Evolutionary conservation across 2,329 filamentous ascomycete genomes (phyloP).

Genomic region (Ascomycota sp.): DNA sequence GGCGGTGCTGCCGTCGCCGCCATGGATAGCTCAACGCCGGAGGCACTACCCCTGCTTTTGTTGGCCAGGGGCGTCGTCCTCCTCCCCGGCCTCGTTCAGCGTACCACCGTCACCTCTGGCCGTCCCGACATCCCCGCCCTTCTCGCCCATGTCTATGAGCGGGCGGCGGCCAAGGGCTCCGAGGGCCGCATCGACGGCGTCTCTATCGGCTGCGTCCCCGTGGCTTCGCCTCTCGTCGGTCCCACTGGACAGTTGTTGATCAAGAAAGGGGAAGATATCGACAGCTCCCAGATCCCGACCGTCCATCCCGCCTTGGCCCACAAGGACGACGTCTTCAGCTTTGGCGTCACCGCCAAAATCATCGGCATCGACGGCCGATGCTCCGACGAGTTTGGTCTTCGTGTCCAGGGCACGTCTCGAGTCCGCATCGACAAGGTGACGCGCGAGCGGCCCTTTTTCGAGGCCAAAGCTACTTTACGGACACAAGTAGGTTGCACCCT

Average conservation of each 20-base stretch:
- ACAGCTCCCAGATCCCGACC: conserved; percentile 19
- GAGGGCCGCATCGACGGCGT: conserved; percentile 44
- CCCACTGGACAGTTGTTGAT: conserved; percentile 58
- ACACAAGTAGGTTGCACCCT: conserved; percentile 32
- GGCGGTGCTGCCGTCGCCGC: too few relatives aligned
- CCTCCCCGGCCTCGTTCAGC: conserved; percentile 66
- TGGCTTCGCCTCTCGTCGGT: conserved; percentile 55
- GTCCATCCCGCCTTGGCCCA: conserved; percentile 38
- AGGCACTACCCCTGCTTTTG: conserved; percentile 55
- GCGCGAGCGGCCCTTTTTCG: conserved; percentile 69
- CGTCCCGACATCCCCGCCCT: conserved; percentile 78
- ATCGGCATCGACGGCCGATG: conserved; percentile 57
- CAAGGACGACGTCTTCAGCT: conserved; percentile 59
- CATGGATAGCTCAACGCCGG: conserved; percentile 21
- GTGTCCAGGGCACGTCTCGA: conserved; percentile 69
- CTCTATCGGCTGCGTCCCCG: conserved; percentile 71
- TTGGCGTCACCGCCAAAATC: conserved; percentile 65
- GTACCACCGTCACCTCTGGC: conserved; percentile 59
- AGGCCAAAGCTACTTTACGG: conserved; percentile 54
- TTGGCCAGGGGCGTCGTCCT: conserved; percentile 65
- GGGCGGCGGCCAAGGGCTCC: conserved; percentile 46
- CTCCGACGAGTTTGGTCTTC: conserved; percentile 56
- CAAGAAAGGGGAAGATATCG: conserved; percentile 36
- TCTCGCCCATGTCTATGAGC: conserved; percentile 66
- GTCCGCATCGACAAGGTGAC: conserved; percentile 45